Conservation (phyloP, 352 stramenopile species). For the Globisporangium heterothallicum region DNA sequence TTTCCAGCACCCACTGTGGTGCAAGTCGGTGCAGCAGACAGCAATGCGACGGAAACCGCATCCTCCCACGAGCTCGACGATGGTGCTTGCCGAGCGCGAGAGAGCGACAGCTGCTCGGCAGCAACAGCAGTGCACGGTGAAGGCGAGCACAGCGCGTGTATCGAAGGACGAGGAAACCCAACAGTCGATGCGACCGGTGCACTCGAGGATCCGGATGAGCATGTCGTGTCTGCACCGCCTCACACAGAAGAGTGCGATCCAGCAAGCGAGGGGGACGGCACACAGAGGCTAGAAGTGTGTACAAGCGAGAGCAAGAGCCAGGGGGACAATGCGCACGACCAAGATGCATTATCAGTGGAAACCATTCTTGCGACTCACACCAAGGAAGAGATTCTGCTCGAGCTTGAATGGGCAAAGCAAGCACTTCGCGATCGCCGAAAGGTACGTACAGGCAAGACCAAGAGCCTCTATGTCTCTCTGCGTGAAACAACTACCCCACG, state of each 20-base stretch:
- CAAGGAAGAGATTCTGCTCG: conserved; percentile 38
- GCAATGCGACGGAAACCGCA: not conserved
- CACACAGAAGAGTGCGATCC: too few relatives aligned
- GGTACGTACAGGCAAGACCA: conserved; percentile 23
- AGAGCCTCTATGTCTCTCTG: conserved; percentile 14
- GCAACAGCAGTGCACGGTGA: too few relatives aligned
- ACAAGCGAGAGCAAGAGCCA: not conserved
- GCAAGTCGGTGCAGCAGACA: not conserved
- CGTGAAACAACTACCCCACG: not conserved
- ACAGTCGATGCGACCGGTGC: too few relatives aligned
- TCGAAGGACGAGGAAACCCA: too few relatives aligned
- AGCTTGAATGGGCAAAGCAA: conserved; percentile 48
- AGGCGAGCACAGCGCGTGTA: too few relatives aligned
- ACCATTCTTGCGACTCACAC: conserved; percentile 44
- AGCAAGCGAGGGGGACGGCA: too few relatives aligned
- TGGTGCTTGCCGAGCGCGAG: not conserved
- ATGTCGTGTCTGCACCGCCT: too few relatives aligned
- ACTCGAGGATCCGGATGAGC: too few relatives aligned
- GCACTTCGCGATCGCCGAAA: conserved; percentile 42
- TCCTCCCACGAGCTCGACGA: not conserved
- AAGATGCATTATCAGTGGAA: conserved; percentile 15
- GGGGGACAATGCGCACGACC: not conserved
- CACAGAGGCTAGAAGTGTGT: too few relatives aligned
- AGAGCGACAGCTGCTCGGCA: not conserved
- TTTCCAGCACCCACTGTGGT: not conserved